Evolutionary conservation across 306 rosid species (phyloP).

Genomic region (Datisca glomerata): DNA sequence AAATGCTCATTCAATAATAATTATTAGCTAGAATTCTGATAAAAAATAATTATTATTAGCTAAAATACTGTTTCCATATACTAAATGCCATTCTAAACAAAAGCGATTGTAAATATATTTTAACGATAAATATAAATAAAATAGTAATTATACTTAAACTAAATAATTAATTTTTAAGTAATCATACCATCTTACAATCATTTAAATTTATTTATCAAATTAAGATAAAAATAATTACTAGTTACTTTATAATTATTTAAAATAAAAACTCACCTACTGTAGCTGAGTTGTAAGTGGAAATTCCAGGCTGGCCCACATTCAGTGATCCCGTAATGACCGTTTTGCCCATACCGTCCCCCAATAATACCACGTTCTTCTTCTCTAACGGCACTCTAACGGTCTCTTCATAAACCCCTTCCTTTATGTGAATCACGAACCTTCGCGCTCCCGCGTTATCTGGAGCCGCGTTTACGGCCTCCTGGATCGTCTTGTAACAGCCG

Average conservation of each 20-base stretch:
- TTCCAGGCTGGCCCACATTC: conserved; percentile 43
- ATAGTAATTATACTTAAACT: too few species aligned
- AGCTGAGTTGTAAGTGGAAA: conserved; percentile 56
- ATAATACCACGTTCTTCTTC: conserved; percentile 58
- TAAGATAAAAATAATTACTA: too few species aligned
- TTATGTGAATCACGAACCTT: conserved; percentile 53
- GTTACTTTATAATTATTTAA: not conserved
- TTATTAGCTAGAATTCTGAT: too few species aligned
- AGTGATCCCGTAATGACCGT: conserved; percentile 60
- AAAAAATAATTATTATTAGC: too few species aligned
- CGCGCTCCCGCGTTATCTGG: conserved; percentile 20
- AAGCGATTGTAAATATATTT: too few species aligned
- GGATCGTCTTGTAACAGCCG: conserved; percentile 42
- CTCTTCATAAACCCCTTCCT: conserved; percentile 65
- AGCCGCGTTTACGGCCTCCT: conserved; percentile 62
- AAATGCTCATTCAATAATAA: too few species aligned
- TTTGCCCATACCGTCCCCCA: conserved; percentile 70
- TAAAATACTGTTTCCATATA: too few species aligned
- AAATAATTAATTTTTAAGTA: too few species aligned
- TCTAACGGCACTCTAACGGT: conserved; percentile 54
- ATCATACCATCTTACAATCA: too few species aligned
- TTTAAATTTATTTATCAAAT: too few species aligned
- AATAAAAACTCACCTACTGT: conserved; percentile 46
- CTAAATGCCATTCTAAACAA: too few species aligned
- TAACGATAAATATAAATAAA: too few species aligned